Evolutionary conservation across 2,329 filamentous ascomycete genomes (phyloP).

Genomic region (Penicillium frequentans): DNA sequence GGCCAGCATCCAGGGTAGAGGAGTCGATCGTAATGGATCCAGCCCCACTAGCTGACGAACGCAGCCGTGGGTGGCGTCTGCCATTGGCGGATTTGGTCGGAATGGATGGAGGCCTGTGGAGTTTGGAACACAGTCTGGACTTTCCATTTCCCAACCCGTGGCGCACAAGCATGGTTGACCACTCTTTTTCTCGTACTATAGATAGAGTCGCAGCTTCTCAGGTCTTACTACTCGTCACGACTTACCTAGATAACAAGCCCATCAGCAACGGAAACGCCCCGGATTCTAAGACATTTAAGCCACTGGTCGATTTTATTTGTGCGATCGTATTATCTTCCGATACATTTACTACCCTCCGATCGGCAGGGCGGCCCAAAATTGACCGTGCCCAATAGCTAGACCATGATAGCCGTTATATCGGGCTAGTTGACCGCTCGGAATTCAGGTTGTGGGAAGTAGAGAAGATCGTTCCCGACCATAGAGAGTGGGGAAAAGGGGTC

Average conservation of each 20-base stretch:
- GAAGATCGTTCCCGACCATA: slow-evolving; percentile 13
- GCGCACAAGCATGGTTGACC: background rate
- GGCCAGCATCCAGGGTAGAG: slow-evolving; percentile 13
- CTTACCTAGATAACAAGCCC: background rate
- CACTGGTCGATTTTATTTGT: background rate
- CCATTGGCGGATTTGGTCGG: slow-evolving; percentile 17
- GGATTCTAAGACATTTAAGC: background rate
- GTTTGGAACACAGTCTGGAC: slow-evolving; percentile 12
- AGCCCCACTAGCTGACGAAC: slow-evolving; percentile 26
- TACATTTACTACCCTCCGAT: background rate
- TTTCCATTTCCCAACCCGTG: background rate
- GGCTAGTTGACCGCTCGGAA: slow-evolving; percentile 12
- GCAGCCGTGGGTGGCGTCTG: background rate
- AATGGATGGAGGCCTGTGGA: slow-evolving; percentile 12
- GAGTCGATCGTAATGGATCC: slow-evolving; percentile 25
- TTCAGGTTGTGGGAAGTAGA: background rate
- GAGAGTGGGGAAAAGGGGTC: slow-evolving; percentile 9
- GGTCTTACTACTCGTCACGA: background rate
- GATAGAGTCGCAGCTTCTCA: background rate
- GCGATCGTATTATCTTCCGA: background rate
- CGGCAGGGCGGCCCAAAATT: slow-evolving; percentile 10
- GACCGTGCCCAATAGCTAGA: slow-evolving; percentile 11
- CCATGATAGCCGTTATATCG: background rate
- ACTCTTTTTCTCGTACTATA: background rate
- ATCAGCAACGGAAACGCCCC: background rate